Conservation (phyloP, 192 early-diverging fungal genomes). For the Gaertneriomyces semiglobifer region DNA sequence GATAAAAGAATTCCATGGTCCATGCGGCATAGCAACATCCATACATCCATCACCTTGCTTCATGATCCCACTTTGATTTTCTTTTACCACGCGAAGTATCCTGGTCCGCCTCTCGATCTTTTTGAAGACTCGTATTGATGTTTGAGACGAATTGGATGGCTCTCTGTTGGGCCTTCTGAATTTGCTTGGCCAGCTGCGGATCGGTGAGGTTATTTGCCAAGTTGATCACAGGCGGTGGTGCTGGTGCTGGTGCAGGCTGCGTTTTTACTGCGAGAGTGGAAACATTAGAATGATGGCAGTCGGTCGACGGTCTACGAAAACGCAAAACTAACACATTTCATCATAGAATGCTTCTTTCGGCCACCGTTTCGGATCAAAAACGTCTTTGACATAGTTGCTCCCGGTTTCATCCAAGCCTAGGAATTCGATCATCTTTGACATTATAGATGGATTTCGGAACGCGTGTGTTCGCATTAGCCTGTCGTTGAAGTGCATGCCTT, state of each 20-base stretch:
- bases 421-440: conserved; percentile 80
- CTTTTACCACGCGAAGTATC: too few species aligned
- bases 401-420: conserved; percentile 78
- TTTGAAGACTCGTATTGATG: background rate
- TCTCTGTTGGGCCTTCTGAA: conserved; percentile 27
- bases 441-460: conserved; percentile 90
- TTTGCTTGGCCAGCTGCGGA: conserved; percentile 9
- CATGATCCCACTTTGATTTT: too few species aligned
- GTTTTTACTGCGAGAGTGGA: conserved; percentile 39
- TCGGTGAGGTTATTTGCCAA: background rate
- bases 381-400: conserved; percentile 66
- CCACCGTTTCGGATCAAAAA: conserved; percentile 72
- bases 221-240: conserved; percentile 8
- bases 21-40: too few species aligned
- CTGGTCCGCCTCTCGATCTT: too few species aligned
- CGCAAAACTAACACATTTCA: conserved; percentile 49
- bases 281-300: conserved; percentile 8
- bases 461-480: conserved; percentile 77
- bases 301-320: background rate
- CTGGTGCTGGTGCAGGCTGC: conserved; percentile 40
- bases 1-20: too few species aligned
- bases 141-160: conserved; percentile 34
- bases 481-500: conserved; percentile 79
- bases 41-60: too few species aligned
- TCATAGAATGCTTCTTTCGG: conserved; percentile 56